These are phyloP conservation scores for Solanum hybrid DNA, from an alignment of 305 asterid species.

Conservation along the genomic window DNA sequence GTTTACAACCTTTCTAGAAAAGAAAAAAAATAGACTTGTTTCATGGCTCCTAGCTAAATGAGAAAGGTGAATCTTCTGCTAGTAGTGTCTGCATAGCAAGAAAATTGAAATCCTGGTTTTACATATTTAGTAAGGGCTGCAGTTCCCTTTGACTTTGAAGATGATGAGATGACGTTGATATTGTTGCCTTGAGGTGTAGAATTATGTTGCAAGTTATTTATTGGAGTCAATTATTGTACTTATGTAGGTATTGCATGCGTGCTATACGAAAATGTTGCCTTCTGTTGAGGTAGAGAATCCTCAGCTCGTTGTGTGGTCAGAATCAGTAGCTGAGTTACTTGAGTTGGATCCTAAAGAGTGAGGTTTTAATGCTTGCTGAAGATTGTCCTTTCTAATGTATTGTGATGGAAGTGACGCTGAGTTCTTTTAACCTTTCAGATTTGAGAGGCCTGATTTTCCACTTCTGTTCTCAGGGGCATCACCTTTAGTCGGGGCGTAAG, in stretches of 20 bases:
- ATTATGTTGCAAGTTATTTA: background rate
- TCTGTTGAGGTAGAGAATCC: conserved; percentile 85
- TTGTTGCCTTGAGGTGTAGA: background rate
- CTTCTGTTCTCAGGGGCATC: conserved; percentile 63
- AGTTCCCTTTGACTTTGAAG: background rate
- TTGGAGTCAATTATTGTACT: background rate
- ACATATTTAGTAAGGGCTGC: background rate
- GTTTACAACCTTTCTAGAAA: background rate
- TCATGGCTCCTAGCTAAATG: background rate
- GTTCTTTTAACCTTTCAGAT: conserved; percentile 48
- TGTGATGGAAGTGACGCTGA: background rate
- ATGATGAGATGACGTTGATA: background rate
- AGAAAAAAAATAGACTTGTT: background rate
- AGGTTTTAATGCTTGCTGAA: conserved; percentile 12
- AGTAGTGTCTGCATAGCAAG: background rate
- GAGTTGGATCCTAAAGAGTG: conserved; percentile 85
- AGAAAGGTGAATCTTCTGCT: background rate
- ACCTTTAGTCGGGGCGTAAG: conserved; percentile 69
- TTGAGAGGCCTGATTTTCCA: conserved; percentile 81
- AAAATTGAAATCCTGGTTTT: background rate
- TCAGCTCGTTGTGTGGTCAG: conserved; percentile 85
- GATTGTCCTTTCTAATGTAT: conserved; percentile 1
- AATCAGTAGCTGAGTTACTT: conserved; percentile 69
- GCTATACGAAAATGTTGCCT: conserved; percentile 79
- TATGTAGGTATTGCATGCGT: conserved; percentile 72